Conservation (phyloP, 1,284 basidiomycete species). For the Chondrostereum purpureum region DNA sequence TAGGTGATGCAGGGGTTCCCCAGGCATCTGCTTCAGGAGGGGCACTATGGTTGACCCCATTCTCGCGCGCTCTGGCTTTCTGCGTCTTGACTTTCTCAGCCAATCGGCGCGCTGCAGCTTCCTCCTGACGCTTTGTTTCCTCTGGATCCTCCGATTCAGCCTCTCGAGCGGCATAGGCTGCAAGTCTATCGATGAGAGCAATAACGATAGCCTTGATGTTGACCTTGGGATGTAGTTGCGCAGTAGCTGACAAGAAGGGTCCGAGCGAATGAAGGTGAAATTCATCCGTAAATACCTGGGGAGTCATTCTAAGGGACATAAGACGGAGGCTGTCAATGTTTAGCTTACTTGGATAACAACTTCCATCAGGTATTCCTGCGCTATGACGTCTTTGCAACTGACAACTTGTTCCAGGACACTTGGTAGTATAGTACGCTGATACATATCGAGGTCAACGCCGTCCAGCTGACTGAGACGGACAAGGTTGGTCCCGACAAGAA, state of each 20-base stretch:
- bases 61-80: conserved; percentile 53
- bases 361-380: conserved; percentile 97
- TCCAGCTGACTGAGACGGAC: conserved; percentile 90
- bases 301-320: no score
- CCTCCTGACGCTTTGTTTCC: conserved; percentile 84
- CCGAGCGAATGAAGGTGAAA: conserved; percentile 91
- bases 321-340: neutral
- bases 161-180: conserved; percentile 88
- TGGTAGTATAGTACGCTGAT: conserved; percentile 77
- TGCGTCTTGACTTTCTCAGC: conserved; percentile 81
- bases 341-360: conserved; percentile 89
- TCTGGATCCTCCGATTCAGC: conserved; percentile 91
- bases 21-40: conserved; percentile 31
- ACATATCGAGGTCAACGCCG: conserved; percentile 89
- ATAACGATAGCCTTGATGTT: conserved; percentile 97
- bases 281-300: conserved; percentile 90
- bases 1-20: conserved; percentile 22
- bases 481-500: conserved; percentile 92
- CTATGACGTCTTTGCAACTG: conserved; percentile 94
- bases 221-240: conserved; percentile 90
- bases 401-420: conserved; percentile 92
- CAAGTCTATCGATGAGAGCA: conserved; percentile 90
- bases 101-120: conserved; percentile 79
- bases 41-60: conserved; percentile 24
- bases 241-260: conserved; percentile 89